phyloP scores from a whole-genome alignment of 768 basidiomycete species.

The Trametes cingulata region DNA sequence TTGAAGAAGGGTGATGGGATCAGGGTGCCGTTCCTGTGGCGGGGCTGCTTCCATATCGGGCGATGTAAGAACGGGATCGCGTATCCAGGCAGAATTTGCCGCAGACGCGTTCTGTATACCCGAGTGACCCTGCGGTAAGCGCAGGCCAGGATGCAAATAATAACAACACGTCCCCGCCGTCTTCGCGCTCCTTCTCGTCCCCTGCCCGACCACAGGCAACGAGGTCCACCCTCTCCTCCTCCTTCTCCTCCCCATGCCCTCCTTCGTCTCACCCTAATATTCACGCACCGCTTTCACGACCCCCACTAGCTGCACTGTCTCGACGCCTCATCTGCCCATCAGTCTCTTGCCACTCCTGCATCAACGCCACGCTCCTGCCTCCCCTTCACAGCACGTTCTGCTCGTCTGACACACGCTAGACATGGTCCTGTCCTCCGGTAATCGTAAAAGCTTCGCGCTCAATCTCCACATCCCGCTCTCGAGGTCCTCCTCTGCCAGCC shows the following conservation, averaged over 20 bases:
- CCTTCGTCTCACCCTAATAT: background rate
- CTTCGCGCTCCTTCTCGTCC: background rate
- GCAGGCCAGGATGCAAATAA: background rate
- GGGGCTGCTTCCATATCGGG: conserved; percentile 5
- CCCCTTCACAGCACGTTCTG: background rate
- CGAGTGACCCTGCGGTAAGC: background rate
- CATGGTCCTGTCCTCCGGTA: conserved; percentile 13
- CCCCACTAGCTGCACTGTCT: background rate
- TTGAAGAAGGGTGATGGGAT: conserved; percentile 9
- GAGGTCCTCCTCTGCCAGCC: background rate
- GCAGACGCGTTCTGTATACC: conserved; percentile 3
- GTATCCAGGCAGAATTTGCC: conserved; percentile 10
- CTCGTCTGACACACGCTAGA: conserved; percentile 1
- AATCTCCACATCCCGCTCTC: conserved; percentile 13
- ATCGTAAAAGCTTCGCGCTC: conserved; percentile 18
- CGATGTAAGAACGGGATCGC: conserved; percentile 5
- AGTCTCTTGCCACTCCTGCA: background rate
- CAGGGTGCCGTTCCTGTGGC: conserved; percentile 11
- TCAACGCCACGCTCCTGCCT: conserved; percentile 9
- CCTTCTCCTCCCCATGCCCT: background rate
- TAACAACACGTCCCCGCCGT: background rate
- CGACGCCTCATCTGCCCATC: conserved; percentile 14
- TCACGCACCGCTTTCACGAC: background rate
- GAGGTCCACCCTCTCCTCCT: background rate
- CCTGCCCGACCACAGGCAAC: background rate